Conservation (phyloP, 345 rosid genomes). For the Syzygium grande region DNA sequence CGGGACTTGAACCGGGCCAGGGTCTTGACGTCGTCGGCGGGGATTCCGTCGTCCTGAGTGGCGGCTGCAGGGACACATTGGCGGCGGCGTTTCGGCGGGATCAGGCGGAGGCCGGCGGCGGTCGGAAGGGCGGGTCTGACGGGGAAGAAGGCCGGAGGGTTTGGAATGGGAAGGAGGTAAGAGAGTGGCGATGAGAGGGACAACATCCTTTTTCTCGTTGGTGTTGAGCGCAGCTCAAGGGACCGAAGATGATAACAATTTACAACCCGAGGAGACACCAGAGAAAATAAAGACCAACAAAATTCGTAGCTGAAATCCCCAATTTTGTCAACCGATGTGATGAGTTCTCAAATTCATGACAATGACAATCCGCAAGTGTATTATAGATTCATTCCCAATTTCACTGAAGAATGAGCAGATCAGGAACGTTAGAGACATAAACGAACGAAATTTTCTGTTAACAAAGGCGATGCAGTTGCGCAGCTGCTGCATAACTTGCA, state of each 20-base stretch:
- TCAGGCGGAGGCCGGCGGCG: neutral
- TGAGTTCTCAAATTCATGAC: neutral
- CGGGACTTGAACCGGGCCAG: conserved; percentile 73
- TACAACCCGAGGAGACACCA: neutral
- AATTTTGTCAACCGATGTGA: neutral
- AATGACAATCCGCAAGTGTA: neutral
- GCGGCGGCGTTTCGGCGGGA: conserved; percentile 4
- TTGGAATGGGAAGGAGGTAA: neutral
- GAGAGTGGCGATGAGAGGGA: neutral
- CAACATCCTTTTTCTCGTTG: neutral
- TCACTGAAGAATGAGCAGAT: neutral
- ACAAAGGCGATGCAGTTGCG: neutral
- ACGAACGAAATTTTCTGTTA: neutral
- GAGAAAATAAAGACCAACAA: neutral
- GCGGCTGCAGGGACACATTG: neutral
- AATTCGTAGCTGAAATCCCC: neutral
- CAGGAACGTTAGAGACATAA: neutral
- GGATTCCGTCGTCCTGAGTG: conserved; percentile 51
- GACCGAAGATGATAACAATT: neutral
- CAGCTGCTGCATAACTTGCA: neutral
- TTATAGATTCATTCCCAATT: neutral
- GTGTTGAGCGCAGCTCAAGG: neutral
- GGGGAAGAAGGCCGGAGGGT: neutral
- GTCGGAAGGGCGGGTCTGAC: neutral
- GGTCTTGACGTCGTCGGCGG: conserved; percentile 52